phyloP scores from a whole-genome alignment of 2,329 filamentous ascomycete genomes.

The Atkinsonella hypoxylon region DNA sequence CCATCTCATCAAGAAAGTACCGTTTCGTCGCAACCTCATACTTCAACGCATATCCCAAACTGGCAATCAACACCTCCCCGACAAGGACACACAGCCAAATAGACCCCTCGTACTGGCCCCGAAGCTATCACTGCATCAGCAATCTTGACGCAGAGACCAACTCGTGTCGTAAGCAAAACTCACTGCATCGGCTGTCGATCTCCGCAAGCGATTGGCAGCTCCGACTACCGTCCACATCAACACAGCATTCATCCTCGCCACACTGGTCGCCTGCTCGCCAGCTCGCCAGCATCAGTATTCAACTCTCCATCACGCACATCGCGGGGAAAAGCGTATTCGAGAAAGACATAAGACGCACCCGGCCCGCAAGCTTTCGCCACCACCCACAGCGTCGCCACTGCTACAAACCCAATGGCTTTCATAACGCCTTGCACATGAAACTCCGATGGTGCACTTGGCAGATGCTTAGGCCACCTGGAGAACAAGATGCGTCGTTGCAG shows the following conservation, averaged over 20 bases:
- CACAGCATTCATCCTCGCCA: not conserved
- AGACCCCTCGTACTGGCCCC: not conserved
- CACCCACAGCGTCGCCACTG: not conserved
- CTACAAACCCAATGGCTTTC: not conserved
- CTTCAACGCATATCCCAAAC: not conserved
- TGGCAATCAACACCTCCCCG: not conserved
- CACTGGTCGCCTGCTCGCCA: not conserved
- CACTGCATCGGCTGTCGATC: not conserved
- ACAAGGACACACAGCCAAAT: not conserved
- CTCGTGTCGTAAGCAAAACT: not conserved
- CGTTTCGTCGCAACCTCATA: not conserved
- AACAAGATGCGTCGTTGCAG: not conserved
- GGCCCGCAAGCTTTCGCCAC: not conserved
- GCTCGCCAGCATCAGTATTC: not conserved
- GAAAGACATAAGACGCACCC: not conserved
- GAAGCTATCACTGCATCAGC: not conserved
- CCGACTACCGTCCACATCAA: not conserved
- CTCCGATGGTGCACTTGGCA: no score
- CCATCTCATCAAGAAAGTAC: not conserved
- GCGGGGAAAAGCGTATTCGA: no score
- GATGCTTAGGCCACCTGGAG: no score
- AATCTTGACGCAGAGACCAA: not conserved
- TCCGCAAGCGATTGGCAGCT: not conserved
- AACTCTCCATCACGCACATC: no score
- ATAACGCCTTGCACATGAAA: not conserved